Evolutionary conservation across 345 rosid genomes (phyloP), one percentile per base, ranked within the genome.

Genomic region (Bruguiera gymnorhiza): DNA sequence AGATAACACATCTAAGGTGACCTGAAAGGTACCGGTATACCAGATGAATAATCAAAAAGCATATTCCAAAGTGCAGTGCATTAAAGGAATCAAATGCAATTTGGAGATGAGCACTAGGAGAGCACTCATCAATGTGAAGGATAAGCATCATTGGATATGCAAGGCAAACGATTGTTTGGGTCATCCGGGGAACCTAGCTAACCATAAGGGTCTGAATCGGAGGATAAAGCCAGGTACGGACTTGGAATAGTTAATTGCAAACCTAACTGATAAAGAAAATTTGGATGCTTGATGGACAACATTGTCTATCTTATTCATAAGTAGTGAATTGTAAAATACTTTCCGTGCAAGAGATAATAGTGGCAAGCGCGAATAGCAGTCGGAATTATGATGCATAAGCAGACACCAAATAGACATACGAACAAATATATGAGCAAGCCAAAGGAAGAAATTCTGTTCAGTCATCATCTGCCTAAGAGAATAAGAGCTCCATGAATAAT

Each of bases 41-140:
- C 13, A 7, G 43, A 48, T 0, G 23, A 61, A 69, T 50, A 16
- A 23, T 30, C 57, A 1, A 19, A 19, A 52, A 53, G 72, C 75
- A 70, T 73, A 70, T 70, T 73, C 70, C 52, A 63, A 68, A 68
- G 32, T 46, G 65, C 55, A 66, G 70, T 31, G 67, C 70, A 59
- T 65, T 52, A 69, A 69, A 61, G 69, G 70, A 77, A 69, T 69
- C 73, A 65, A 69, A 70, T 63, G 26, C 67, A 30, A 7, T 54
- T 64, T 60, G 19, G 48, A 57, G 48, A 52, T 29, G 72, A 75
- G 68, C 79, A 68, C 43, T 52, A 39, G 3, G 55, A 66, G 70
- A 46, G 46, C 39, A 37, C 52, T 11, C 31, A 23, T 32, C 34
- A 13, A 63, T 60, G 56, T 63, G 56, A 21, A 16, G 4, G 51